Conservation (phyloP, 306 rosid species). For the Ammopiptanthus mongolicus region DNA sequence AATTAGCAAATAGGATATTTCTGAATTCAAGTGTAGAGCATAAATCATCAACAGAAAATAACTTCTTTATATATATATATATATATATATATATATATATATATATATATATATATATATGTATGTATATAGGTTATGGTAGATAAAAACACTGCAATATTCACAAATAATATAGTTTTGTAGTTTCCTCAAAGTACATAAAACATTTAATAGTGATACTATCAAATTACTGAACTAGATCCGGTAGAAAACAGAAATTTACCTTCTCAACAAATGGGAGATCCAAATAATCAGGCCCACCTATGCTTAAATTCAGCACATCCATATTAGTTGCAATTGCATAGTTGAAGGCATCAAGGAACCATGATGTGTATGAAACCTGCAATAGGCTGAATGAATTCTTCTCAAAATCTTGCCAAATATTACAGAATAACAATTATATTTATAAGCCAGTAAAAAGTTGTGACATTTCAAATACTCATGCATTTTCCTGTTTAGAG, state of each 20-base stretch:
- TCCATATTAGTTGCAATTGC: constrained; percentile 96
- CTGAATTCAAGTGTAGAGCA: background rate
- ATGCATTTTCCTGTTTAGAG: background rate
- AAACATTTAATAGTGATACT: background rate
- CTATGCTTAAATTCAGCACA: constrained; percentile 92
- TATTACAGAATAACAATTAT: constrained; percentile 14
- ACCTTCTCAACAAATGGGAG: constrained; percentile 99
- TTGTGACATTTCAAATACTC: background rate
- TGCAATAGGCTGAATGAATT: constrained; percentile 91
- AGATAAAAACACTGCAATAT: background rate
- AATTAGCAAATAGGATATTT: constrained; percentile 15
- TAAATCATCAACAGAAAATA: background rate
- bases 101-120: no score
- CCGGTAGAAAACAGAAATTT: background rate
- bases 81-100: no score
- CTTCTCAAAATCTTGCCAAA: constrained; percentile 65
- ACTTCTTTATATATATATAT: background rate
- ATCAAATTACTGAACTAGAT: constrained; percentile 5
- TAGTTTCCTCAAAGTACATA: background rate
- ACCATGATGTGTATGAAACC: constrained; percentile 99
- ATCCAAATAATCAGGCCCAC: constrained; percentile 98
- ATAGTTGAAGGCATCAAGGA: constrained; percentile 98
- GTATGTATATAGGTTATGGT: background rate
- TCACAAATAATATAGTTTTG: background rate
- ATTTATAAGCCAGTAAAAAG: background rate